phyloP scores from a whole-genome alignment of 805 yeast genomes.

The Ascoidea rubescens region DNA sequence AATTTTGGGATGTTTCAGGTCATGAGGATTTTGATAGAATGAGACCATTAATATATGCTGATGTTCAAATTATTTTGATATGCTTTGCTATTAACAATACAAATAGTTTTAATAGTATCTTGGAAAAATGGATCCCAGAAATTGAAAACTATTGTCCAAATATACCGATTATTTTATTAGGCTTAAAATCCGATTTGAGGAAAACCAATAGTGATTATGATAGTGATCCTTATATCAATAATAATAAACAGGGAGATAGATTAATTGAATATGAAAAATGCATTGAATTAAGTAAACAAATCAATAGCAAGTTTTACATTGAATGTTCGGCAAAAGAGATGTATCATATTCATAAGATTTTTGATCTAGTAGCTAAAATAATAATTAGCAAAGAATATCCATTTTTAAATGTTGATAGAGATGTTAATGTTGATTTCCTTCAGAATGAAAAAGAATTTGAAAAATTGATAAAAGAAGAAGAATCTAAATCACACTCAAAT shows the following conservation, averaged over 20 bases:
- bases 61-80: slow-evolving; percentile 23
- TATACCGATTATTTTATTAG: slow-evolving; percentile 23
- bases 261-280: too few species aligned
- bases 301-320: neutral
- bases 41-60: slow-evolving; percentile 27
- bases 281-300: neutral
- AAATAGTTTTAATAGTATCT: slow-evolving; percentile 21
- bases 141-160: slow-evolving; percentile 24
- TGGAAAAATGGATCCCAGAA: slow-evolving; percentile 30
- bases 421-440: neutral
- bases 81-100: slow-evolving; percentile 24
- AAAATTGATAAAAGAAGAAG: too few species aligned
- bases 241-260: too few species aligned
- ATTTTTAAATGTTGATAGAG: neutral
- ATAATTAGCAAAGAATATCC: too few species aligned
- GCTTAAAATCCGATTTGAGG: slow-evolving; percentile 24
- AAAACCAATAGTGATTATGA: neutral
- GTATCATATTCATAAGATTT: neutral
- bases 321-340: neutral
- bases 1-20: slow-evolving; percentile 29
- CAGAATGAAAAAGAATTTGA: neutral
- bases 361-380: neutral
- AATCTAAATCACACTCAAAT: too few species aligned
- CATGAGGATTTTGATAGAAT: slow-evolving; percentile 24
- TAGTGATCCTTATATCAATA: neutral